phyloP scores from a whole-genome alignment of 768 basidiomycete species.

The Trametes cubensis region DNA sequence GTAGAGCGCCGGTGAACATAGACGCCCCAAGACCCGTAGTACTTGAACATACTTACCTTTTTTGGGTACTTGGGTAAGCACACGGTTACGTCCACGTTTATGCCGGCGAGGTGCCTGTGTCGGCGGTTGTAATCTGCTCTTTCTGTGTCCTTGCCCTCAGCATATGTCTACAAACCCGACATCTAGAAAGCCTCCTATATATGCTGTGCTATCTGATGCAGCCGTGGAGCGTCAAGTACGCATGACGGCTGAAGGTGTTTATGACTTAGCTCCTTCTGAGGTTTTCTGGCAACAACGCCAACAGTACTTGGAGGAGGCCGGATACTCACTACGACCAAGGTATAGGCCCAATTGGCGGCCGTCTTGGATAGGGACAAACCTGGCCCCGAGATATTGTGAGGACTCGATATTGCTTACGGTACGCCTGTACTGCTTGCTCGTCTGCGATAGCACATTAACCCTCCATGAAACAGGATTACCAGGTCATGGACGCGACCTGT shows the following conservation, averaged over 20 bases:
- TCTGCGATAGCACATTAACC: background rate
- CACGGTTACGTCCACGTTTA: background rate
- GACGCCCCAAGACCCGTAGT: background rate
- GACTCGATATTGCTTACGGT: constrained; percentile 16
- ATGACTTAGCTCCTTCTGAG: constrained; percentile 12
- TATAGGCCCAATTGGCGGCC: constrained; percentile 21
- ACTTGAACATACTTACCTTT: background rate
- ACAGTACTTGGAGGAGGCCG: constrained; percentile 12
- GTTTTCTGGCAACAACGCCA: constrained; percentile 21
- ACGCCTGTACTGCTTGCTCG: background rate
- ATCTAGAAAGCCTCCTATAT: constrained; percentile 19
- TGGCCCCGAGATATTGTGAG: constrained; percentile 13
- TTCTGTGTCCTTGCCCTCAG: background rate
- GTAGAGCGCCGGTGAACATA: background rate
- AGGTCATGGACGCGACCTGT: constrained; percentile 27
- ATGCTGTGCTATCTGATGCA: constrained; percentile 9
- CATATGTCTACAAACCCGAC: background rate
- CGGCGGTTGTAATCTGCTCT: background rate
- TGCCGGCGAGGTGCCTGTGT: background rate
- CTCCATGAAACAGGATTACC: background rate
- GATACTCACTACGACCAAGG: constrained; percentile 29
- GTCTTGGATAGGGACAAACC: constrained; percentile 21
- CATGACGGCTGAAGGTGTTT: constrained; percentile 9
- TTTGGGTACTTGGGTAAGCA: background rate
- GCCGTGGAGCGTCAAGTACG: background rate